Conservation (phyloP, 1,284 basidiomycete species). For the Ustilago sp. region DNA sequence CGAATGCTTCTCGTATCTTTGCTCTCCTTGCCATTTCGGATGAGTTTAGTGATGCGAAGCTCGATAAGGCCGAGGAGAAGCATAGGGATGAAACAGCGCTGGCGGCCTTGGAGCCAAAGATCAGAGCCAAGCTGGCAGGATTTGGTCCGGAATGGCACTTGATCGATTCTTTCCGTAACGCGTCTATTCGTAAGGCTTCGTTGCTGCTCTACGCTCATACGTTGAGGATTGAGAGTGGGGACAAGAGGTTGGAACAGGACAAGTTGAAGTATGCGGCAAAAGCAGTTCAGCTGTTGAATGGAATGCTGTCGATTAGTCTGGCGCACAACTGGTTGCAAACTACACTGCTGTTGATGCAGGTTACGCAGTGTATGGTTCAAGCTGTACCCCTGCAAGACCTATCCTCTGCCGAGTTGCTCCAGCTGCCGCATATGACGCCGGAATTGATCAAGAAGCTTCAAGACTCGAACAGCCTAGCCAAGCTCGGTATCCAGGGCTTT, state of each 20-base stretch:
- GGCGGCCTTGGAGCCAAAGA: constrained; percentile 73
- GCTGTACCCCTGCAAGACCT: constrained; percentile 74
- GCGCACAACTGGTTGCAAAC: constrained; percentile 92
- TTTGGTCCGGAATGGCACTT: constrained; percentile 55
- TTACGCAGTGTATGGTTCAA: constrained; percentile 87
- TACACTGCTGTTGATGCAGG: constrained; percentile 81
- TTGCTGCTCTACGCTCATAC: constrained; percentile 86
- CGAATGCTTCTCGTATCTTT: constrained; percentile 80
- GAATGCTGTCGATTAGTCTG: constrained; percentile 83
- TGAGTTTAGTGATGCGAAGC: constrained; percentile 75
- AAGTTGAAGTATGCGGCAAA: constrained; percentile 57
- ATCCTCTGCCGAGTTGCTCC: constrained; percentile 56
- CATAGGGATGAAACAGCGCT: constrained; percentile 55
- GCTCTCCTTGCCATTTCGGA: constrained; percentile 80
- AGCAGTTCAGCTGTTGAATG: constrained; percentile 76
- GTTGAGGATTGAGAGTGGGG: constrained; percentile 73
- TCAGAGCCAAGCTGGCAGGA: constrained; percentile 20
- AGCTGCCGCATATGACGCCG: constrained; percentile 63
- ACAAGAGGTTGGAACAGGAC: constrained; percentile 36
- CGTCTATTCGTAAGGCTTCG: constrained; percentile 57
- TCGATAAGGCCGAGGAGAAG: constrained; percentile 66
- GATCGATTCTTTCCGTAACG: constrained; percentile 51
- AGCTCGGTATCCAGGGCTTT: constrained; percentile 63
- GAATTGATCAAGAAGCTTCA: constrained; percentile 43
- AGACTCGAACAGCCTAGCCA: constrained; percentile 39